These are phyloP conservation scores for Sorghum bicolor DNA, from an alignment of 176 grass and related monocot genomes.

Conservation along the genomic window DNA sequence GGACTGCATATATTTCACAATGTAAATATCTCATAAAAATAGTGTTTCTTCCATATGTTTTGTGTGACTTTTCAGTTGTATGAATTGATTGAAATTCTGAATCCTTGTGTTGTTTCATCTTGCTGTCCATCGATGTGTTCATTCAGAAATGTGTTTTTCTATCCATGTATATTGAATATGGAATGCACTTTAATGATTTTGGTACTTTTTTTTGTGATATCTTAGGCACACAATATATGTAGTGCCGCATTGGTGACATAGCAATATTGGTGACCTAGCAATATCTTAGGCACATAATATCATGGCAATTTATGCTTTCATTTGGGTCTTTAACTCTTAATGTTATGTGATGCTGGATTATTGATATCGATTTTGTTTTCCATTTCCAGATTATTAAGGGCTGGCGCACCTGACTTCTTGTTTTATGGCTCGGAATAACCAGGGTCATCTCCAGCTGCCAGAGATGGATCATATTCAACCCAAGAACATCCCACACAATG, in stretches of 20 bases:
- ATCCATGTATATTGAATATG: neutral
- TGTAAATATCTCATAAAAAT: neutral
- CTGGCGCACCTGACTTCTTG: neutral
- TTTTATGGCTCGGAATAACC: slow-evolving; percentile 34
- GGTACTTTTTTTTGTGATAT: neutral
- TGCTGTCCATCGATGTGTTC: neutral
- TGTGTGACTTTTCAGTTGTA: neutral
- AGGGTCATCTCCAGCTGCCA: slow-evolving; percentile 20
- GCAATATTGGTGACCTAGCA: neutral
- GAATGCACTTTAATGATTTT: slow-evolving; percentile 4
- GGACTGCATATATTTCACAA: neutral
- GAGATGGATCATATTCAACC: slow-evolving; percentile 44
- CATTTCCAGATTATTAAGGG: slow-evolving; percentile 29
- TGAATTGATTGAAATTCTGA: neutral
- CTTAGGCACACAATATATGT: neutral
- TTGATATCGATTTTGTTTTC: slow-evolving; percentile 17
- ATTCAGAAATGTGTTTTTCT: neutral
- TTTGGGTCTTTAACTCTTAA: neutral
- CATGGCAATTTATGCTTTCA: neutral
- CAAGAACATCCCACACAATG: slow-evolving; percentile 14
- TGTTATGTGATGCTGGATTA: slow-evolving; percentile 2
- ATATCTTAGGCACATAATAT: no score
- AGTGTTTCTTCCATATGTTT: neutral
- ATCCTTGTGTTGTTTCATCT: neutral
- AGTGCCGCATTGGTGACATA: neutral